These are phyloP conservation scores for Ustilago shanxiensis DNA, from an alignment of 1,284 basidiomycete genomes.

Conservation along the genomic window DNA sequence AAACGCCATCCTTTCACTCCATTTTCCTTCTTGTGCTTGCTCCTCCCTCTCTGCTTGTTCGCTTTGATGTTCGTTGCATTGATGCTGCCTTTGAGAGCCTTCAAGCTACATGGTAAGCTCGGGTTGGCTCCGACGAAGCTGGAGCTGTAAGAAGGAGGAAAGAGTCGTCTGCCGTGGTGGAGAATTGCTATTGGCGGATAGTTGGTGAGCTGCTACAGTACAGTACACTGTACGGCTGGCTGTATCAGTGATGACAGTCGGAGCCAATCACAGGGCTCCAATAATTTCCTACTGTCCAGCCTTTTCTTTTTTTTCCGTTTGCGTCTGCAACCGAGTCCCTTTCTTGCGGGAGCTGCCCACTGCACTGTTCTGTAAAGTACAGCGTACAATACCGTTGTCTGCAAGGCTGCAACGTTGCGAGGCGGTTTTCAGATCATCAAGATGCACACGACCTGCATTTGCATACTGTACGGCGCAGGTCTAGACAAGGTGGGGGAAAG, in stretches of 20 bases:
- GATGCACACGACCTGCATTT: constrained; percentile 5
- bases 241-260: constrained; percentile 2
- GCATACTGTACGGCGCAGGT: constrained; percentile 5
- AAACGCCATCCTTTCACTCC: not conserved
- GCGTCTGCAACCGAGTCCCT: too few relatives aligned
- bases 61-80: not conserved
- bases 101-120: not conserved
- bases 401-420: not conserved
- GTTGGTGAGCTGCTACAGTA: not conserved
- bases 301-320: not conserved
- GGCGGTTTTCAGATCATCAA: constrained; percentile 1
- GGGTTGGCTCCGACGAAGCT: not conserved
- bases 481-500: not conserved
- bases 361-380: too few relatives aligned
- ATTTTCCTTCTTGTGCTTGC: not conserved
- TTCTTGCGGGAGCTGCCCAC: too few relatives aligned
- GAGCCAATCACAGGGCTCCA: constrained; percentile 10
- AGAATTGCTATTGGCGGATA: not conserved
- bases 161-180: too few relatives aligned
- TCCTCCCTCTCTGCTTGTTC: too few relatives aligned
- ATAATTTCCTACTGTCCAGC: not conserved
- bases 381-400: too few relatives aligned
- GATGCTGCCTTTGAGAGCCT: not conserved
- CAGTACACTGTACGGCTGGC: too few relatives aligned
- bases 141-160: not conserved